phyloP scores from a whole-genome alignment of 2,329 filamentous ascomycete species.

The Calonectria fujianensis region DNA sequence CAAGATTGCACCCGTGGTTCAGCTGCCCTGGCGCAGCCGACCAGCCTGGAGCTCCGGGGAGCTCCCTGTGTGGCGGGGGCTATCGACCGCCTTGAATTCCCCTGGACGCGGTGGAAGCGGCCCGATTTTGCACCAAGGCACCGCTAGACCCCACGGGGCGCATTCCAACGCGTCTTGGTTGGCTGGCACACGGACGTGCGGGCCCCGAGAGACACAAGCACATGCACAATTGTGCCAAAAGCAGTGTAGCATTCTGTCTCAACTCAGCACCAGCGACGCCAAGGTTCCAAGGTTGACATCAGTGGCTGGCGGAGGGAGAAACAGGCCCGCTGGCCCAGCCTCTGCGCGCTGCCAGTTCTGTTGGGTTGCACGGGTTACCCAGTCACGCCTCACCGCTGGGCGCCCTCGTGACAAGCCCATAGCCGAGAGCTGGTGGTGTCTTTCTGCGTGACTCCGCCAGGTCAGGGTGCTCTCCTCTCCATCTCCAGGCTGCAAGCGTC shows the following conservation, averaged over 20 bases:
- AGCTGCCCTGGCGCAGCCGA: neutral
- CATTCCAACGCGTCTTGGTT: neutral
- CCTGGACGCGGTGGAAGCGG: neutral
- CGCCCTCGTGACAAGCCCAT: neutral
- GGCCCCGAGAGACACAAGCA: neutral
- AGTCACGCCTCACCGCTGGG: neutral
- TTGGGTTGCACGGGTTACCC: neutral
- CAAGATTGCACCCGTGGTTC: neutral
- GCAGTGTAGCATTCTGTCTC: neutral
- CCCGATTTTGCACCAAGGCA: neutral
- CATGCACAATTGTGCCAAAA: conserved; percentile 6
- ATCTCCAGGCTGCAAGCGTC: neutral
- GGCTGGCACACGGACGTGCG: neutral
- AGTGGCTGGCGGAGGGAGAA: neutral
- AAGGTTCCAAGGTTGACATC: neutral
- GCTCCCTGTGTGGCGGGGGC: neutral
- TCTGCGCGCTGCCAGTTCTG: neutral
- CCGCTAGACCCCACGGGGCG: neutral
- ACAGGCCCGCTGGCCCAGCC: neutral
- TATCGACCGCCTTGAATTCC: neutral
- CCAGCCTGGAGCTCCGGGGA: neutral
- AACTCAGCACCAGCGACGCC: neutral
- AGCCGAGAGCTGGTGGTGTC: too few species aligned
- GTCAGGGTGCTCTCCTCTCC: neutral
- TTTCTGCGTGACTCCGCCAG: neutral